Evolutionary conservation across 2,329 filamentous ascomycete genomes (phyloP).

Genomic region (Exserohilum rostratum): DNA sequence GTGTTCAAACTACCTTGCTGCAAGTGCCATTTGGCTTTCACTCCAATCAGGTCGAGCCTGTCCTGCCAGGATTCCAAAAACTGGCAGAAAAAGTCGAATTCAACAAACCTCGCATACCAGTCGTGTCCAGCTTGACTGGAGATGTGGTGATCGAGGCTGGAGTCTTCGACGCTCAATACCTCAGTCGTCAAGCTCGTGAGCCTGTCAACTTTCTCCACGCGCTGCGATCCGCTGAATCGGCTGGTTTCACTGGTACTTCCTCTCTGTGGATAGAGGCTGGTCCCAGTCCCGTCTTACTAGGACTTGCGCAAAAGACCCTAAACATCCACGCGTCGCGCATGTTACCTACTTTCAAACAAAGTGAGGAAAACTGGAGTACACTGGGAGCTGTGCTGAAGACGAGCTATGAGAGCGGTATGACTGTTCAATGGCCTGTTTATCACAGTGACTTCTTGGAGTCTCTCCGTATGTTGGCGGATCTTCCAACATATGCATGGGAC

Average conservation of each 20-base stretch:
- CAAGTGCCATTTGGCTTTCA: constrained; percentile 26
- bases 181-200: background rate
- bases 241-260: background rate
- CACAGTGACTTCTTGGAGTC: background rate
- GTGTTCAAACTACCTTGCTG: constrained; percentile 8
- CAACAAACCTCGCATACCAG: constrained; percentile 12
- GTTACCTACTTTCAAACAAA: background rate
- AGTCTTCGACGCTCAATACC: background rate
- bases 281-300: background rate
- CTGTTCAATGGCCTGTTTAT: background rate
- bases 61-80: constrained; percentile 49
- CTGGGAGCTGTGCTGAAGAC: background rate
- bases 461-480: background rate
- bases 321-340: background rate
- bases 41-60: constrained; percentile 46
- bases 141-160: constrained; percentile 40
- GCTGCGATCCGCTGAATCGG: background rate
- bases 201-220: background rate
- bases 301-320: background rate
- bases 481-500: background rate
- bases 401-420: background rate
- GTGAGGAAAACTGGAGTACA: background rate
- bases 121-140: constrained; percentile 54
- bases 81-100: constrained; percentile 10
- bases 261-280: constrained; percentile 1